Evolutionary conservation across 2,329 filamentous ascomycete genomes (phyloP).

Genomic region (Verticillium alfalfae): DNA sequence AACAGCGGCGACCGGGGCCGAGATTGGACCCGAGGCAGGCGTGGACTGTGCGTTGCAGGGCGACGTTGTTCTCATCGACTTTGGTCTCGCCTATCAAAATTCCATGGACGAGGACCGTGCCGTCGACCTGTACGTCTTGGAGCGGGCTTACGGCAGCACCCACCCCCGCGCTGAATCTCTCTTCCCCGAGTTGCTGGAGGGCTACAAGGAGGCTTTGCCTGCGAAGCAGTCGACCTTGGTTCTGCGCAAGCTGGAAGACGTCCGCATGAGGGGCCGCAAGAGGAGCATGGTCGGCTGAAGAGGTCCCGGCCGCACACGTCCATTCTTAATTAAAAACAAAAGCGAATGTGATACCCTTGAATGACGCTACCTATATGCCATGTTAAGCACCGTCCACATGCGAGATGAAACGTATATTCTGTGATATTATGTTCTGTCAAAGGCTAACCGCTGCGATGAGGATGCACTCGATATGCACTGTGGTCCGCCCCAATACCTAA

Average conservation of each 20-base stretch:
- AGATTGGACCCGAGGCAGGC: slow-evolving; percentile 2
- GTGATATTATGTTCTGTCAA: too few species aligned
- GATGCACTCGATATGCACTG: neutral
- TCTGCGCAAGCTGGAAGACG: slow-evolving; percentile 80
- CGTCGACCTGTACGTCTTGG: slow-evolving; percentile 92
- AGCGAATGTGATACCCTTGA: slow-evolving; percentile 8
- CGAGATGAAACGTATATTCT: too few species aligned
- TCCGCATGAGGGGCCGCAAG: slow-evolving; percentile 90
- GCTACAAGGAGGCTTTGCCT: slow-evolving; percentile 63
- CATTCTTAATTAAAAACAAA: slow-evolving; percentile 7
- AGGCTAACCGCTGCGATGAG: too few species aligned
- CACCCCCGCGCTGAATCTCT: slow-evolving; percentile 79
- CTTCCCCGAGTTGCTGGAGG: slow-evolving; percentile 67
- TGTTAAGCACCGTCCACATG: neutral
- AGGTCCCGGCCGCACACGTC: slow-evolving; percentile 14
- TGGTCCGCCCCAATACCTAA: neutral
- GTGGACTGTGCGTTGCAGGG: slow-evolving; percentile 45
- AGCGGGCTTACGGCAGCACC: slow-evolving; percentile 90
- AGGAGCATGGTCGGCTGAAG: slow-evolving; percentile 85
- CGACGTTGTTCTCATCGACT: slow-evolving; percentile 87
- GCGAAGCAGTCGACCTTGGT: slow-evolving; percentile 65
- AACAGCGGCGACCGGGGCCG: slow-evolving; percentile 5
- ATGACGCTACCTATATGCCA: neutral
- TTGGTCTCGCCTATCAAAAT: slow-evolving; percentile 80
- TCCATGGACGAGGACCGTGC: slow-evolving; percentile 86